Conservation (phyloP, 2,329 filamentous ascomycete genomes). For the Phialemoniopsis sp. region DNA sequence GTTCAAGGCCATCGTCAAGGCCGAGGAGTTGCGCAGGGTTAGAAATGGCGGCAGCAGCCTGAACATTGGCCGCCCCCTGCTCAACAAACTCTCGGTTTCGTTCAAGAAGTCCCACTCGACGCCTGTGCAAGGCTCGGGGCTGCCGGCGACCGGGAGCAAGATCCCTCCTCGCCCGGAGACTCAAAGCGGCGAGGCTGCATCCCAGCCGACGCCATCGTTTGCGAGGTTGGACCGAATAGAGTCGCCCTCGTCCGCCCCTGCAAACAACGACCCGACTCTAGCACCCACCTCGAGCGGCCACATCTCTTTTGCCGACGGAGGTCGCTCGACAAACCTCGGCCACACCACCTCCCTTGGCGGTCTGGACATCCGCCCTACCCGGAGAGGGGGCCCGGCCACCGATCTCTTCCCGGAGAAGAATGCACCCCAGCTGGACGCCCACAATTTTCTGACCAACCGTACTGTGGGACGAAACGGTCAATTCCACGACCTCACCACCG, state of each 20-base stretch:
- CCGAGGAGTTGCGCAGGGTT: conserved; percentile 22
- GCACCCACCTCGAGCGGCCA: conserved; percentile 1
- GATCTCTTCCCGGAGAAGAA: neutral
- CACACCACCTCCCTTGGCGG: no score
- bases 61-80: conserved; percentile 14
- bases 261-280: neutral
- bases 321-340: no score
- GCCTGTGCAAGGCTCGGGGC: neutral
- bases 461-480: conserved; percentile 47
- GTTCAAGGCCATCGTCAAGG: conserved; percentile 48
- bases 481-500: conserved; percentile 46
- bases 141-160: neutral
- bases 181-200: no score
- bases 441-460: conserved; percentile 26
- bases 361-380: conserved; percentile 2
- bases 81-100: conserved; percentile 9
- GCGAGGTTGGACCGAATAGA: no score
- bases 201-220: no score
- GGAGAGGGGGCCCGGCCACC: conserved; percentile 1
- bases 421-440: conserved; percentile 13
- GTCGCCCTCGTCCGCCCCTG: neutral
- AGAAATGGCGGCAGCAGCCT: conserved; percentile 16
- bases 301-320: conserved; percentile 14
- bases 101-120: conserved; percentile 7
- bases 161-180: neutral